Evolutionary conservation across 2,329 filamentous ascomycete genomes (phyloP).

Genomic region (Tolypocladium tundrense): DNA sequence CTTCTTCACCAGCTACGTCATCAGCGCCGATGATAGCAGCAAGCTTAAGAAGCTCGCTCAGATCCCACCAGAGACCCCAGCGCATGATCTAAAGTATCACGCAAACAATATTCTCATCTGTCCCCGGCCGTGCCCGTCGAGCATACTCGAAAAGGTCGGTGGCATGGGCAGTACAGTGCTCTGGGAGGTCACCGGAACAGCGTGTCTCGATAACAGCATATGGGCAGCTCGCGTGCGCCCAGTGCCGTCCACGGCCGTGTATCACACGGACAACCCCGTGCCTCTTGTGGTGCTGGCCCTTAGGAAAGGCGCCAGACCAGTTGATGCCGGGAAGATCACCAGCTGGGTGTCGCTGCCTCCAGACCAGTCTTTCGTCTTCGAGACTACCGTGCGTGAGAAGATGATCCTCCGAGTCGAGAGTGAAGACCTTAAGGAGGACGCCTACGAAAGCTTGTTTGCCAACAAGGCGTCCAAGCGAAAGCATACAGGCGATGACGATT

Average conservation of each 20-base stretch:
- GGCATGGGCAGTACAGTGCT: constrained; percentile 74
- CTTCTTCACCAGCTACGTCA: constrained; percentile 87
- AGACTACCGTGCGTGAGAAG: constrained; percentile 80
- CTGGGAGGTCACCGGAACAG: constrained; percentile 75
- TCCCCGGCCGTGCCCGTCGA: constrained; percentile 60
- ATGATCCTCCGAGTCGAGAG: constrained; percentile 71
- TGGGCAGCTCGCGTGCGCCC: constrained; percentile 81
- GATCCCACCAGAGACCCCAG: constrained; percentile 49
- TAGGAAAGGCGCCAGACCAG: constrained; percentile 62
- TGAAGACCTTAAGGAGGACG: constrained; percentile 51
- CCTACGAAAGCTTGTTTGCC: constrained; percentile 52
- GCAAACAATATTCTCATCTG: constrained; percentile 89
- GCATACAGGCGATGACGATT: constrained; percentile 39
- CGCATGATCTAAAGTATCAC: constrained; percentile 67
- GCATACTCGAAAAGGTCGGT: constrained; percentile 72
- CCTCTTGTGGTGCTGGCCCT: constrained; percentile 78
- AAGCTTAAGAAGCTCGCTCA: constrained; percentile 61
- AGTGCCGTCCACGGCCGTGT: constrained; percentile 52
- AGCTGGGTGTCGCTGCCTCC: constrained; percentile 70
- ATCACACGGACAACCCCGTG: constrained; percentile 68
- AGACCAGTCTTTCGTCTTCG: constrained; percentile 65
- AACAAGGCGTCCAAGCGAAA: constrained; percentile 52
- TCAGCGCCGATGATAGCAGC: constrained; percentile 60
- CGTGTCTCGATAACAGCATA: constrained; percentile 65
- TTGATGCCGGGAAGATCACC: constrained; percentile 71